Evolutionary conservation across 768 basidiomycete species (phyloP).

Genomic region (Boletus rex-veris): DNA sequence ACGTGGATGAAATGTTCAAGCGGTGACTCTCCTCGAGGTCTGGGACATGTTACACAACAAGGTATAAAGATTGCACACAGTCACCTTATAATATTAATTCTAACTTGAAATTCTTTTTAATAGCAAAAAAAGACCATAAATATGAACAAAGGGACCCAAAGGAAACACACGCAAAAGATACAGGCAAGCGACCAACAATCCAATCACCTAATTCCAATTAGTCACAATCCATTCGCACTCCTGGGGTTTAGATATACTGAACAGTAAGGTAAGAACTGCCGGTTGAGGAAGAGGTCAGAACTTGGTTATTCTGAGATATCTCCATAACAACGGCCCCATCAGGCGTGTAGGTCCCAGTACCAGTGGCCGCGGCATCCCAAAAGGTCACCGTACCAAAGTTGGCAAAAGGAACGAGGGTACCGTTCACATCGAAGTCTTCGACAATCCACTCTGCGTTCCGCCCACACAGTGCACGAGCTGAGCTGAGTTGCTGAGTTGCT

Average conservation of each 20-base stretch:
- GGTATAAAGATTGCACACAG: too few relatives aligned
- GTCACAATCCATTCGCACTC: too few relatives aligned
- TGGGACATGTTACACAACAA: too few relatives aligned
- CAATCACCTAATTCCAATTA: too few relatives aligned
- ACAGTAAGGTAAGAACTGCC: neutral
- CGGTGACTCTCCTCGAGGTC: too few relatives aligned
- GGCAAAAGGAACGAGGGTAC: neutral
- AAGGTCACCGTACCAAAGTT: constrained; percentile 9
- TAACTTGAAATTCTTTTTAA: too few relatives aligned
- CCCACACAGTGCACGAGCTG: constrained; percentile 1
- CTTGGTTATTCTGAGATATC: neutral
- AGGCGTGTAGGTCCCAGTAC: neutral
- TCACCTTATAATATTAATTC: too few relatives aligned
- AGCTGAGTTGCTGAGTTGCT: neutral
- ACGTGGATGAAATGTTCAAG: too few relatives aligned
- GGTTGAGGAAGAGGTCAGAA: neutral
- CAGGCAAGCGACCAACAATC: too few relatives aligned
- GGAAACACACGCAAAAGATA: too few relatives aligned
- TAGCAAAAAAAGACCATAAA: too few relatives aligned
- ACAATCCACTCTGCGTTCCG: constrained; percentile 10
- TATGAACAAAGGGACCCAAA: too few relatives aligned
- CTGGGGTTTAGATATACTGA: neutral
- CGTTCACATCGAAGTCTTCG: neutral
- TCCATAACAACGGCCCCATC: neutral
- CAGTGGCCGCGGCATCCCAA: constrained; percentile 1